These are phyloP conservation scores for Diphasiastrum complanatum DNA, from an alignment of 83 land plant species.

Conservation along the genomic window DNA sequence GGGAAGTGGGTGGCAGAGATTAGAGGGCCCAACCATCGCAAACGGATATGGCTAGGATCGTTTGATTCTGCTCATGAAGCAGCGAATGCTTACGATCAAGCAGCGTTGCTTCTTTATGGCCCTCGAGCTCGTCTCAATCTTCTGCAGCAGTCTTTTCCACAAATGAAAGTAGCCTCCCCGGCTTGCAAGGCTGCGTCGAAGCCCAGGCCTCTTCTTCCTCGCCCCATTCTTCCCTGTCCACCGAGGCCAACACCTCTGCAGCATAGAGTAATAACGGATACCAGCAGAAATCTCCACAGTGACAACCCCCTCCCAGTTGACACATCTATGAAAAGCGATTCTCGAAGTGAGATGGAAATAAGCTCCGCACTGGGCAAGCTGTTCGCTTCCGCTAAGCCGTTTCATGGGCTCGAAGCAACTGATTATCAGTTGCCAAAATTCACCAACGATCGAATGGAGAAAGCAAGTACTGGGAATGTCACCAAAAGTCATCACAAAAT, in stretches of 20 bases:
- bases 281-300: too few relatives aligned
- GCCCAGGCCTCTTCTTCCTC: not conserved
- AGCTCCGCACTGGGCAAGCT: too few relatives aligned
- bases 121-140: not conserved
- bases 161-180: too few relatives aligned
- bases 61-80: not conserved
- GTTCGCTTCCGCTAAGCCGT: too few relatives aligned
- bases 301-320: too few relatives aligned
- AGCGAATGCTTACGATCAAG: not conserved
- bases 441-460: conserved; percentile 1
- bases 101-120: not conserved
- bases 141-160: not conserved
- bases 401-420: too few relatives aligned
- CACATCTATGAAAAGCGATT: too few relatives aligned
- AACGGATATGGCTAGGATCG: conserved; percentile 8
- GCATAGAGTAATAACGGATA: too few relatives aligned
- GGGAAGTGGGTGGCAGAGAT: conserved; percentile 9
- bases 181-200: too few relatives aligned
- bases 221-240: not conserved
- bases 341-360: too few relatives aligned
- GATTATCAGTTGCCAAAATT: not conserved
- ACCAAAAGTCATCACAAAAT: not conserved
- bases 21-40: not conserved
- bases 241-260: not conserved
- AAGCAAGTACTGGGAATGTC: too few relatives aligned